These are phyloP conservation scores for Amborella trichopoda DNA, from an alignment of 164 flowering plant species.

Conservation along the genomic window DNA sequence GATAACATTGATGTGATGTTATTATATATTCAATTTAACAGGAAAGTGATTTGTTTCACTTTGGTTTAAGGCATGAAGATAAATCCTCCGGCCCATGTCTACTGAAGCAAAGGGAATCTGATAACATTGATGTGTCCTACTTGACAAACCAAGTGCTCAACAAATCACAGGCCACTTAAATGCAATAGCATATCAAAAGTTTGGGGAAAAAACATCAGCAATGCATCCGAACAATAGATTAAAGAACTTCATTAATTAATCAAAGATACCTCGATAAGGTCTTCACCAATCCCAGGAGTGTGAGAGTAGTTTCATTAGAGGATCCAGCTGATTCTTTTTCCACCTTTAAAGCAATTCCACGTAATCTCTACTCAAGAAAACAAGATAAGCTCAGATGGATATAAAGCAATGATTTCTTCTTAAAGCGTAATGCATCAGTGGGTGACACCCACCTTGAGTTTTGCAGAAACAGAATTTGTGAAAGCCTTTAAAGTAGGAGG, in stretches of 20 bases:
- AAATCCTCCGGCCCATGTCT: neutral
- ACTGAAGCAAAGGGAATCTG: neutral
- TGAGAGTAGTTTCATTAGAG: slow-evolving; percentile 25
- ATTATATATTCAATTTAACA: no score
- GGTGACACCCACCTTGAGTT: slow-evolving; percentile 45
- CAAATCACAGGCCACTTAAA: no score
- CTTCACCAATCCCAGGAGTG: slow-evolving; percentile 57
- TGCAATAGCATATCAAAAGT: no score
- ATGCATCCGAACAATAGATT: neutral
- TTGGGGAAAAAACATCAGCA: neutral
- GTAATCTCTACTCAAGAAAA: slow-evolving; percentile 36
- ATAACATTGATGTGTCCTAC: neutral
- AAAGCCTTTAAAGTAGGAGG: slow-evolving; percentile 81
- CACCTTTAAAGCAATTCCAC: slow-evolving; percentile 58
- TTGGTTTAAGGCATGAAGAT: neutral
- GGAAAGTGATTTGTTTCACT: no score
- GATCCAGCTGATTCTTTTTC: slow-evolving; percentile 39
- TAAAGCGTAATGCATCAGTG: neutral
- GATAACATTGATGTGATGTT: neutral
- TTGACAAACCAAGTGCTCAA: no score
- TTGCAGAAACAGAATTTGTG: slow-evolving; percentile 43
- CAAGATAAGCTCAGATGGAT: neutral
- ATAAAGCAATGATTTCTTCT: neutral
- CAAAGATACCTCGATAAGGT: slow-evolving; percentile 13
- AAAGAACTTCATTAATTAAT: neutral